phyloP scores from a whole-genome alignment of 1,284 basidiomycete genomes.

The Tremellales sp. region DNA sequence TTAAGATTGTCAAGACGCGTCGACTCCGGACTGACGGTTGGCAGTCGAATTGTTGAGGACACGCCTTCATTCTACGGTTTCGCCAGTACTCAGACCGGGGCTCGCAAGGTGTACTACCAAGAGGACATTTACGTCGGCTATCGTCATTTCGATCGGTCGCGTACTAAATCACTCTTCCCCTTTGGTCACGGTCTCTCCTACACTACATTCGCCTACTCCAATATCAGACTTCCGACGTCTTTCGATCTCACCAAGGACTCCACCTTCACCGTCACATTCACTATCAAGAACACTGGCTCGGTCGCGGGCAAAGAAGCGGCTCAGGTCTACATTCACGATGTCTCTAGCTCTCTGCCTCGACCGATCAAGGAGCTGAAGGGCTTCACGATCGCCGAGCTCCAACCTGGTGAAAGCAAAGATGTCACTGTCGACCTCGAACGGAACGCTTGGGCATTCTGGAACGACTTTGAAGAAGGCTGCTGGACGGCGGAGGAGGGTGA shows the following conservation, averaged over 20 bases:
- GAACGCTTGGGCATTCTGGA: constrained; percentile 5
- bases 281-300: constrained; percentile 18
- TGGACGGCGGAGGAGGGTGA: constrained; percentile 7
- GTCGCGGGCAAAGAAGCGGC: constrained; percentile 17
- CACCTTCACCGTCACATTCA: constrained; percentile 1
- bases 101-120: constrained; percentile 5
- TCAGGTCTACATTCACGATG: constrained; percentile 19
- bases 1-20: background rate
- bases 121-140: constrained; percentile 19
- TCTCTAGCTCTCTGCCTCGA: constrained; percentile 1
- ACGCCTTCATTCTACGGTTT: too few relatives aligned
- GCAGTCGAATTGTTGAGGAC: too few relatives aligned
- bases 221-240: too few relatives aligned
- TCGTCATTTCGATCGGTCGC: constrained; percentile 37
- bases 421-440: constrained; percentile 10
- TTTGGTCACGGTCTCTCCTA: constrained; percentile 56
- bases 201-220: constrained; percentile 46
- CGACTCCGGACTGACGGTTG: too few relatives aligned
- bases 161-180: constrained; percentile 53
- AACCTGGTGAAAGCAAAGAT: constrained; percentile 7
- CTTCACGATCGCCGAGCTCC: constrained; percentile 15
- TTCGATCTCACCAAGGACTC: background rate
- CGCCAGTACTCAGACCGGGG: too few relatives aligned
- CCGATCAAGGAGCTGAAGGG: constrained; percentile 18
- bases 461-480: background rate